Evolutionary conservation across 164 flowering plant species (phyloP).

Genomic region (Berberis vulgaris): DNA sequence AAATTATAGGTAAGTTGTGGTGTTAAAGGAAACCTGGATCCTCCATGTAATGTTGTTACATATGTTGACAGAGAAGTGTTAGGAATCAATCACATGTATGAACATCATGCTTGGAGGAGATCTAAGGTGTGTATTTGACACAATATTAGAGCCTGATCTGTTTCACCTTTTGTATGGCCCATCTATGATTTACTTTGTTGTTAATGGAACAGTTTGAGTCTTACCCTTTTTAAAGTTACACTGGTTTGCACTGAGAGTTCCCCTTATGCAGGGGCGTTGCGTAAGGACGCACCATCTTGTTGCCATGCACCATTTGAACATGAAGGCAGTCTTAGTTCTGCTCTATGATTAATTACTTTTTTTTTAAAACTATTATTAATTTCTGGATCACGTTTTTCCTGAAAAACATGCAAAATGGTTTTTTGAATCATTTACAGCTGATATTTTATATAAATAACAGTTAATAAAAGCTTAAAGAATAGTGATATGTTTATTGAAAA

Average conservation of each 20-base stretch:
- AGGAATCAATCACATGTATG: slow-evolving; percentile 75
- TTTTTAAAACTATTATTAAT: too few relatives aligned
- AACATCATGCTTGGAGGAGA: slow-evolving; percentile 86
- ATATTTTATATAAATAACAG: too few relatives aligned
- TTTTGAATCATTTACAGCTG: too few relatives aligned
- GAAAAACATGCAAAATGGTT: too few relatives aligned
- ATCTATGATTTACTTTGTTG: slow-evolving; percentile 2
- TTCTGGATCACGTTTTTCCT: too few relatives aligned
- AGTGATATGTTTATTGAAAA: too few relatives aligned
- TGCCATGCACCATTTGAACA: slow-evolving; percentile 92
- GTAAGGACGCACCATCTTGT: slow-evolving; percentile 74
- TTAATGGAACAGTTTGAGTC: slow-evolving; percentile 4
- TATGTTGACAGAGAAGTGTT: slow-evolving; percentile 59
- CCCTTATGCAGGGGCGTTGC: slow-evolving; percentile 66
- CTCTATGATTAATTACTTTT: background rate
- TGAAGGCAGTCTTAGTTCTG: slow-evolving; percentile 81
- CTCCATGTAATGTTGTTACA: slow-evolving; percentile 92
- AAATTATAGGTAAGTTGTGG: slow-evolving; percentile 50
- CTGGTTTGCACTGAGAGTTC: slow-evolving; percentile 75
- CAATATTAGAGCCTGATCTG: background rate
- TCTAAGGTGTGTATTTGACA: slow-evolving; percentile 41
- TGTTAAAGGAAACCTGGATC: slow-evolving; percentile 66
- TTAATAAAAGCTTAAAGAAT: too few relatives aligned
- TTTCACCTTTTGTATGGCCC: background rate
- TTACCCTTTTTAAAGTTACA: slow-evolving; percentile 16